Evolutionary conservation across 805 yeast species (phyloP).

Genomic region (Pachysolen tannophilus): DNA sequence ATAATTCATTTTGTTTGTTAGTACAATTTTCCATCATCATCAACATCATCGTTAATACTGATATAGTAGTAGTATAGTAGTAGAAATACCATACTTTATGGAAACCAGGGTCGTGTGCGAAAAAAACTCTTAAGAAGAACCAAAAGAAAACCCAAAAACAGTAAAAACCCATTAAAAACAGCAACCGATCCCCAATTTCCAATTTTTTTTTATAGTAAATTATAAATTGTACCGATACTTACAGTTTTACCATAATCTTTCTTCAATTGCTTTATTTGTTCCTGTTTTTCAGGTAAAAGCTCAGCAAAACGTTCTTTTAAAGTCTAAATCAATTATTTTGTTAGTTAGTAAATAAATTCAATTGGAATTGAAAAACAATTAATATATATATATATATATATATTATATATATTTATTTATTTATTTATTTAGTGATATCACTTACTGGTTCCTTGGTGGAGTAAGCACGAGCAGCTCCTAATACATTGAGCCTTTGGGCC

Average conservation of each 20-base stretch:
- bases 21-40: too few relatives aligned
- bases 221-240: conserved; percentile 25
- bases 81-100: too few relatives aligned
- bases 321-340: conserved; percentile 32
- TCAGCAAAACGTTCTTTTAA: conserved; percentile 93
- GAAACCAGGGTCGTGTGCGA: background rate
- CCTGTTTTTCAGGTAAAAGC: conserved; percentile 84
- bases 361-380: background rate
- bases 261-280: conserved; percentile 84
- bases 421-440: too few relatives aligned
- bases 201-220: too few relatives aligned
- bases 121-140: too few relatives aligned
- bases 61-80: too few relatives aligned
- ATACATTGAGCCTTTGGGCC: conserved; percentile 4
- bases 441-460: conserved; percentile 30
- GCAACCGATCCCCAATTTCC: too few relatives aligned
- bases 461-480: conserved; percentile 23
- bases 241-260: conserved; percentile 82
- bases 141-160: too few relatives aligned
- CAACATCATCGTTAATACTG: too few relatives aligned
- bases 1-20: too few relatives aligned
- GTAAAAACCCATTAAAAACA: too few relatives aligned
- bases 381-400: background rate
- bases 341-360: conserved; percentile 1
- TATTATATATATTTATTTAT: too few relatives aligned